Conservation (phyloP, 441 rosid species). For the Capsella rubella region DNA sequence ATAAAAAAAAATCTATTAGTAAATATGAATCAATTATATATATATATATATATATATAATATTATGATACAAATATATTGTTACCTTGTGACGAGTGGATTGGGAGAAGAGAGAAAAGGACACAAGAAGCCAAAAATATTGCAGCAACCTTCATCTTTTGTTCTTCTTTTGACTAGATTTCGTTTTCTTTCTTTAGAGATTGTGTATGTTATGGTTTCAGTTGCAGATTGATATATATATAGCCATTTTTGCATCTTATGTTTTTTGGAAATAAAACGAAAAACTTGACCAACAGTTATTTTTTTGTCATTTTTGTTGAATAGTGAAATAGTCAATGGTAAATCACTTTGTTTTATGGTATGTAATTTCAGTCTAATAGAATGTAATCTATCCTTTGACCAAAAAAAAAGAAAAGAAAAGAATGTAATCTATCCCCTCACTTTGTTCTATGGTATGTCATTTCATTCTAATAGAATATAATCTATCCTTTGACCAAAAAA, state of each 20-base stretch:
- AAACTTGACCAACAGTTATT: not conserved
- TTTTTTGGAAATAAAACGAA: slow-evolving; percentile 6
- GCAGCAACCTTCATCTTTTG: slow-evolving; percentile 21
- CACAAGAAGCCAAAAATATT: slow-evolving; percentile 23
- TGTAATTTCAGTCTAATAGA: not conserved
- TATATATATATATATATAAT: no score
- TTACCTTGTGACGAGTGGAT: slow-evolving; percentile 26
- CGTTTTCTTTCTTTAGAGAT: not conserved
- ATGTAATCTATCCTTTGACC: no score
- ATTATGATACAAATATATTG: not conserved
- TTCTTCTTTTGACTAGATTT: not conserved
- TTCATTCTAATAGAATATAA: no score
- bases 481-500: no score
- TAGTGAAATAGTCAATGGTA: not conserved
- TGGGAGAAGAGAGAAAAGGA: slow-evolving; percentile 32
- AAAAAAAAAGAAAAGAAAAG: no score
- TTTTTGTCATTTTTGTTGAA: not conserved
- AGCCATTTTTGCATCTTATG: not conserved
- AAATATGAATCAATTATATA: not conserved
- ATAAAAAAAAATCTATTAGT: not conserved
- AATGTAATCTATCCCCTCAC: no score
- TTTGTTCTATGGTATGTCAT: no score
- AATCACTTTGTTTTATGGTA: slow-evolving; percentile 7
- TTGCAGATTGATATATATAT: slow-evolving; percentile 1
- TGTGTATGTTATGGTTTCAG: slow-evolving; percentile 24